These are phyloP conservation scores for Gaeumannomyces sp. DNA, from an alignment of 2,329 filamentous ascomycete genomes.

Conservation along the genomic window DNA sequence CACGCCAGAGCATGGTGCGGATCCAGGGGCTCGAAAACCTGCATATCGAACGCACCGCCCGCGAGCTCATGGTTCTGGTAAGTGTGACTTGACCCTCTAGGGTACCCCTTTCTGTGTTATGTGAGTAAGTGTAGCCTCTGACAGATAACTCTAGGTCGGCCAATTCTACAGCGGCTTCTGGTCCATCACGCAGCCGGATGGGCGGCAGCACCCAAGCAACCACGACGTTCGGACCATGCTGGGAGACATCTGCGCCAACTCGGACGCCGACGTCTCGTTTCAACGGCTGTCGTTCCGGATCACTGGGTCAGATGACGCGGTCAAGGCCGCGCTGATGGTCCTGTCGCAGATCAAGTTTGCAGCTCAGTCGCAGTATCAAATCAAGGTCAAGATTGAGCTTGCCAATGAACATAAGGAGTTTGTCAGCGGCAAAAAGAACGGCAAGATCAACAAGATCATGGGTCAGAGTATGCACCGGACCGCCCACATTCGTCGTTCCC, in stretches of 20 bases:
- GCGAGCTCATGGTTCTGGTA: constrained; percentile 92
- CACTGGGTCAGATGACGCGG: constrained; percentile 91
- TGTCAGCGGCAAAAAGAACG: constrained; percentile 98
- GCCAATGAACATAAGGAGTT: constrained; percentile 99
- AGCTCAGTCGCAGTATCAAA: constrained; percentile 79
- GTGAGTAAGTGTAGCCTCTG: neutral
- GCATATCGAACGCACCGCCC: constrained; percentile 89
- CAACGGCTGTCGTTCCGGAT: constrained; percentile 92
- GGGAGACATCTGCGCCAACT: constrained; percentile 92
- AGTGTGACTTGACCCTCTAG: constrained; percentile 25
- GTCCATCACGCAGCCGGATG: constrained; percentile 80
- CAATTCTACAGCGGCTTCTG: constrained; percentile 98
- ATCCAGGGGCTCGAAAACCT: constrained; percentile 91
- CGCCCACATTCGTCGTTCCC: constrained; percentile 10
- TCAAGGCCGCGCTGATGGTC: constrained; percentile 91
- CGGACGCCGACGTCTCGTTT: constrained; percentile 88
- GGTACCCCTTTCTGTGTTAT: neutral
- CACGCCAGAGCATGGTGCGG: constrained; percentile 75
- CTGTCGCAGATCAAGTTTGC: constrained; percentile 90
- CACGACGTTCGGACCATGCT: constrained; percentile 84
- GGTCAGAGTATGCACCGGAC: constrained; percentile 65
- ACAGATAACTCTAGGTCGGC: constrained; percentile 56
- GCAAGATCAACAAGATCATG: constrained; percentile 99
- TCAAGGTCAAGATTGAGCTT: constrained; percentile 96
- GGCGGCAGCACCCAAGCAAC: constrained; percentile 52